phyloP scores from a whole-genome alignment of 225 moss, liverwort and hornwort species.

The Climacium dendroides region DNA sequence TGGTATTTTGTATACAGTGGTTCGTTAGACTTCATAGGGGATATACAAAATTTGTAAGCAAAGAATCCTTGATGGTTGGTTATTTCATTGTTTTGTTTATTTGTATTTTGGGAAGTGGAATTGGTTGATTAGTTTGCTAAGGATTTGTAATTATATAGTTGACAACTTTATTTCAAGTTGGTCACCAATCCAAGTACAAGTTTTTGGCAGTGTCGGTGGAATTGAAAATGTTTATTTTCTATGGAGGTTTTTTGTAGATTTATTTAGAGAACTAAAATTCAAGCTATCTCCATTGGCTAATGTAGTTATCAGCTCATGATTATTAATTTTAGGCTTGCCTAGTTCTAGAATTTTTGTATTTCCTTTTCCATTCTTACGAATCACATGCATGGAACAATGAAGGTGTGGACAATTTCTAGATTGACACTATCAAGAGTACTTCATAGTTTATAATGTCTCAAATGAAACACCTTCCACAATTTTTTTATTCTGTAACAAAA shows the following conservation, averaged over 20 bases:
- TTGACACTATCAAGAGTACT: neutral
- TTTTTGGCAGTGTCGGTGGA: neutral
- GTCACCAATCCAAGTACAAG: neutral
- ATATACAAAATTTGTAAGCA: neutral
- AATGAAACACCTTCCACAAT: neutral
- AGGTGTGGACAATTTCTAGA: neutral
- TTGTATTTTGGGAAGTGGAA: neutral
- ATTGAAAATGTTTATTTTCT: neutral
- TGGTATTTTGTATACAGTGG: too few species aligned
- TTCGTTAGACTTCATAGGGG: too few species aligned
- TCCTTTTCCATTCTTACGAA: fast-evolving
- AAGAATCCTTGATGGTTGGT: too few species aligned
- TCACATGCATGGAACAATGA: fast-evolving
- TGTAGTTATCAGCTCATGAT: too few species aligned
- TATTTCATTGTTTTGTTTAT: fast-evolving
- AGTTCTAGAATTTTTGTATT: too few species aligned
- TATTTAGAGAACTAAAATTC: fast-evolving
- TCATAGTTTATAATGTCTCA: neutral
- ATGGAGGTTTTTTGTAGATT: neutral
- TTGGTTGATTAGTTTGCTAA: neutral
- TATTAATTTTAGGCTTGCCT: too few species aligned
- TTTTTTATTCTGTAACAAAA: too few species aligned
- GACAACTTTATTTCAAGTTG: neutral
- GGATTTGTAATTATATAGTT: fast-evolving
- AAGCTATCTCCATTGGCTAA: neutral